These are phyloP conservation scores for Loxodes magnus DNA, from an alignment of 73 alveolate species.

Conservation along the genomic window DNA sequence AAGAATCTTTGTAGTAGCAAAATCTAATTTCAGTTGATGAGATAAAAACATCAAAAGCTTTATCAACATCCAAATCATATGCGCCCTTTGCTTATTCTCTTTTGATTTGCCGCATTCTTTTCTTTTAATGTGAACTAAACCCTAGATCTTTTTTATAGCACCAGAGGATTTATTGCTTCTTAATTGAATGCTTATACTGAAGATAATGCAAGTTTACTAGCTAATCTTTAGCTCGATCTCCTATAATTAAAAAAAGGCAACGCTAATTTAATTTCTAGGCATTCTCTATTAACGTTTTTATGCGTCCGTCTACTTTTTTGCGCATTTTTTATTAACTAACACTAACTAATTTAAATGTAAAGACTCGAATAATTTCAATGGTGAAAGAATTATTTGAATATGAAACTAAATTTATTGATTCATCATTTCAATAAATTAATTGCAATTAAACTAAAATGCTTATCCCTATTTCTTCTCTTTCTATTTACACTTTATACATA, in stretches of 20 bases:
- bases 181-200: slow-evolving; percentile 69
- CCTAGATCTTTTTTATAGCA: slow-evolving; percentile 89
- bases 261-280: slow-evolving; percentile 57
- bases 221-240: slow-evolving; percentile 93
- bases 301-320: slow-evolving; percentile 90
- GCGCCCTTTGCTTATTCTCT: slow-evolving; percentile 49
- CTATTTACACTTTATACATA: too few relatives aligned
- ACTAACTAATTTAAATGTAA: background rate
- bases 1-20: slow-evolving; percentile 98
- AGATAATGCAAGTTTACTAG: slow-evolving; percentile 93
- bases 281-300: slow-evolving; percentile 65
- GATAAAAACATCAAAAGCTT: slow-evolving; percentile 95
- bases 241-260: slow-evolving; percentile 80
- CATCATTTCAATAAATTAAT: too few relatives aligned
- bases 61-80: slow-evolving; percentile 87
- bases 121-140: slow-evolving; percentile 94
- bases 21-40: slow-evolving; percentile 93
- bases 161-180: slow-evolving; percentile 94
- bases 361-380: too few relatives aligned
- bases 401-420: too few relatives aligned
- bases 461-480: too few relatives aligned
- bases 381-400: too few relatives aligned
- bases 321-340: slow-evolving; percentile 50
- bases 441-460: too few relatives aligned
- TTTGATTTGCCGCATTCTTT: slow-evolving; percentile 93